Base-by-base conservation (phyloP, 495 filamentous ascomycete genomes). In the Chaetomium tenue region DNA sequence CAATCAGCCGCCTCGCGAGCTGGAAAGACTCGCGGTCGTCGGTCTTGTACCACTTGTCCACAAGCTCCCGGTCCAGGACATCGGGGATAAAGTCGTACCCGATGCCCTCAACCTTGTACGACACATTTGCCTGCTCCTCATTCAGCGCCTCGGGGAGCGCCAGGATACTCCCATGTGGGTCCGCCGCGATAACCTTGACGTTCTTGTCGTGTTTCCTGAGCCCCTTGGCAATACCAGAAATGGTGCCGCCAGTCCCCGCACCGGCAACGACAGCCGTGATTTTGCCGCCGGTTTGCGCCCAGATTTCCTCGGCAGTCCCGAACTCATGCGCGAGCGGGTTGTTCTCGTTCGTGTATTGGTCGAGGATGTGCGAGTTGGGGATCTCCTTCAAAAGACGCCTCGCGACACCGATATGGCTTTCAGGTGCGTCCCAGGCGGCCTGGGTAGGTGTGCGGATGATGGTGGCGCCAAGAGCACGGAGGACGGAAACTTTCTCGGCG, bases 21-120 rank as follows among this genome's bases (percentile, higher is more conserved):
- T 86, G 80, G 76, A 99, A 99, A 23, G 91, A 92, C 71, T 96
- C 92, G 63, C 85, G 86, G 67, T 99, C 94, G 46, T 91, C 90
- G 3, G 94, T 98, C 83, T 99, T 99, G 76, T 97, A 96, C 94
- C 94, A 99, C 68, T 88, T 88, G 73, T 96, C 88, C n/a, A 99
- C 90, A 25, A 82, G 73, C 11, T 87, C 73, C 65, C 88, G 91
- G 69, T 96, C 88, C 26, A 99, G 83, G 0, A 99, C 94, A 44
- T 97, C 89, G 6, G 94, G 94, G 59, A 98, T 89, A 72, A 99
- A 99, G 72, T 99, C 94, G 72, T 99, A 99, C 25, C 94, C 94
- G 71, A 99, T 98, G 23, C 94, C 94, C 79, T 99, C 94, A 0
- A 99, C 94, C 79, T 98, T 98, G 71, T 99, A 99, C 6, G 89